phyloP scores from a whole-genome alignment of 805 yeast genomes.

The Nakazawaea molendinolei region DNA sequence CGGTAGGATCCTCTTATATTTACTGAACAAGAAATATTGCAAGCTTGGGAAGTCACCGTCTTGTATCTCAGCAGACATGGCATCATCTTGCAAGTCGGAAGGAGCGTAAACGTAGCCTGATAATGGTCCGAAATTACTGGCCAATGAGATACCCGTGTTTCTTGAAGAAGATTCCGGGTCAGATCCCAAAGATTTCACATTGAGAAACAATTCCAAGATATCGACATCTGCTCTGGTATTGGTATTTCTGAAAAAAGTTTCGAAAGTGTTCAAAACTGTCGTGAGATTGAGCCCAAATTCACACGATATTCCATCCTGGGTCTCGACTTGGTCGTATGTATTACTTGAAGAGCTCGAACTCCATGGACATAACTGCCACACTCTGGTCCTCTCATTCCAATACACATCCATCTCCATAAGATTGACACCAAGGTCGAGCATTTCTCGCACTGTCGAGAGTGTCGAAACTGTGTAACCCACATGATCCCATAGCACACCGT shows the following conservation, averaged over 20 bases:
- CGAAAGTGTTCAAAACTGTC: slow-evolving; percentile 22
- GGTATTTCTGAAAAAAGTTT: slow-evolving; percentile 30
- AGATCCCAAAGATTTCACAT: slow-evolving; percentile 22
- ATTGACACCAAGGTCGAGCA: slow-evolving; percentile 40
- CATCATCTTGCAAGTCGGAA: slow-evolving; percentile 17
- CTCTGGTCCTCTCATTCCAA: slow-evolving; percentile 37
- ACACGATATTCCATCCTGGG: slow-evolving; percentile 17
- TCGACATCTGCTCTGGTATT: slow-evolving; percentile 41
- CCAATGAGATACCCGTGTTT: slow-evolving; percentile 17
- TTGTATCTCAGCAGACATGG: slow-evolving; percentile 13
- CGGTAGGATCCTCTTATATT: slow-evolving; percentile 29
- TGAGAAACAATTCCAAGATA: slow-evolving; percentile 33
- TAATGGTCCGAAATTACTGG: slow-evolving; percentile 15
- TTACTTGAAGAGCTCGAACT: too few relatives aligned
- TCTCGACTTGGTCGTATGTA: too few relatives aligned
- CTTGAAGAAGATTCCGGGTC: slow-evolving; percentile 10
- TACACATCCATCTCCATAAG: slow-evolving; percentile 48
- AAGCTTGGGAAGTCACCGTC: slow-evolving; percentile 28
- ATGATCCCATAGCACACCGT: slow-evolving; percentile 23
- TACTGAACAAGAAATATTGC: slow-evolving; percentile 26
- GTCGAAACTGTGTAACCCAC: slow-evolving; percentile 27
- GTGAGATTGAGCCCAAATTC: slow-evolving; percentile 20
- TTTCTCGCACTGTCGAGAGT: slow-evolving; percentile 18
- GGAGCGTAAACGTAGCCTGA: slow-evolving; percentile 24
- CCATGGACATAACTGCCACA: slow-evolving; percentile 59